These are phyloP conservation scores for Barnettozyma populi DNA, from an alignment of 805 yeast species.

Conservation along the genomic window DNA sequence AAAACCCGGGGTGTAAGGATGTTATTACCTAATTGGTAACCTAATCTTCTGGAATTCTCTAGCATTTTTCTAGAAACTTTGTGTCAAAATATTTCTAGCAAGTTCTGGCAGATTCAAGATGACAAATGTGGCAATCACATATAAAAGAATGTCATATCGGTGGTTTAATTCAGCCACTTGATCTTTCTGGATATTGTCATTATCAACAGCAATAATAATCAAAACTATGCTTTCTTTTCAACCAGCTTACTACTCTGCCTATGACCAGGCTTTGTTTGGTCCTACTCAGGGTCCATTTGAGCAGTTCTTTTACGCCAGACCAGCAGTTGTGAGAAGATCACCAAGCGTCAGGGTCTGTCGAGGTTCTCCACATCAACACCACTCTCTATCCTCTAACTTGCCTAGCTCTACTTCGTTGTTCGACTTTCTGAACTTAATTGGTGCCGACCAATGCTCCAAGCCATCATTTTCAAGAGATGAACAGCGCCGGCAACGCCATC, in stretches of 20 bases:
- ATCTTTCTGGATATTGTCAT: too few relatives aligned
- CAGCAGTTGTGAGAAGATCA: slow-evolving; percentile 6
- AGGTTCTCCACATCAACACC: not conserved
- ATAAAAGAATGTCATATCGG: not conserved
- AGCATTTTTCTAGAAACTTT: not conserved
- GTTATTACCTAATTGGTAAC: not conserved
- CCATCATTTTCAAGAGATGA: not conserved
- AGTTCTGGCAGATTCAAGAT: not conserved
- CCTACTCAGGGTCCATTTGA: slow-evolving; percentile 2
- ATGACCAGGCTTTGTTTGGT: slow-evolving; percentile 1
- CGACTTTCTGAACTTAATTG: slow-evolving; percentile 6
- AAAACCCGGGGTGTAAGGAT: too few relatives aligned
- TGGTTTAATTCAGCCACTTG: too few relatives aligned
- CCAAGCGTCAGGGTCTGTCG: slow-evolving; percentile 2
- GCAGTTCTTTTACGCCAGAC: slow-evolving; percentile 2
- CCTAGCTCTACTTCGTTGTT: slow-evolving; percentile 1
- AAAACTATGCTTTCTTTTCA: slow-evolving; percentile 11
- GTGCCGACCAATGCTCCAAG: not conserved
- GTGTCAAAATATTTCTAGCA: not conserved
- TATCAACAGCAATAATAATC: not conserved
- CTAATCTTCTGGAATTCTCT: not conserved
- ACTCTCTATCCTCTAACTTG: not conserved
- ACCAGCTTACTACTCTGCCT: slow-evolving; percentile 4
- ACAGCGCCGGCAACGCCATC: not conserved
- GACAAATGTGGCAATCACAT: not conserved